Evolutionary conservation across 768 basidiomycete genomes (phyloP), one percentile per base, ranked within the genome.

Genomic region (Calocybe cyanea): DNA sequence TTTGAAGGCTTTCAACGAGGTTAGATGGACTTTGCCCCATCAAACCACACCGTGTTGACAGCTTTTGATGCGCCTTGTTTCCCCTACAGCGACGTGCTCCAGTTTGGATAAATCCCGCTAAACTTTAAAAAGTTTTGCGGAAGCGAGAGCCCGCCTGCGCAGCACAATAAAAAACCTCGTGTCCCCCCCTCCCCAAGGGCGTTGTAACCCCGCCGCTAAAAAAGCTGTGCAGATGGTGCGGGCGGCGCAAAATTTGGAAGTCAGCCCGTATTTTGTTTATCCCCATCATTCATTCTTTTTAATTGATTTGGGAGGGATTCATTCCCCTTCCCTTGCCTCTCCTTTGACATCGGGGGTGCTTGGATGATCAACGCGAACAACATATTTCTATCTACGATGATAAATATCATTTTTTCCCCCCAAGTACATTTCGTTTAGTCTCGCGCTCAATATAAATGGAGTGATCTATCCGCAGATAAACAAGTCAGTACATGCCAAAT

Each of bases 1-100:
- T 2, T 61, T 89, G 30, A 66, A 68, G 51, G 87, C 87, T 3
- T 89, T 88, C 58, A 55, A 66, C 10, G 79, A 83, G 74, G 84
- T 85, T 50, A 53, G 38, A 35, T 45, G 53, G 14, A 11, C 18
- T 18, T 21, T 24, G 15, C 37, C 19, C 38, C 36, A 5, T 15
- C 11, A 10, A 7, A 11, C 37, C 3, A 18, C 25, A 32, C 40
- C 51, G 41, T 39, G 40, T 46, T 43, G 39, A 28, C 34, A 11
- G 2, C 10, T 7, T 10, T 14, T 17, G 4, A 40, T 35, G 15
- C 20, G 24, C 34, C 15, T 25, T 28, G 35, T 13, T 20, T 38
- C 39, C 34, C 11, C 3, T 17, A 7, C 45, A 70, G 69, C 69
- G 65, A 65, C 66, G 67, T 41, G 63, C 68, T 37, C 80, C 82